A percentile compares a stretch with the other conserved stretches of the same genome.
phyloP scores from a whole-genome alignment of 1,284 basidiomycete genomes.

The Earliella scabrosa region DNA sequence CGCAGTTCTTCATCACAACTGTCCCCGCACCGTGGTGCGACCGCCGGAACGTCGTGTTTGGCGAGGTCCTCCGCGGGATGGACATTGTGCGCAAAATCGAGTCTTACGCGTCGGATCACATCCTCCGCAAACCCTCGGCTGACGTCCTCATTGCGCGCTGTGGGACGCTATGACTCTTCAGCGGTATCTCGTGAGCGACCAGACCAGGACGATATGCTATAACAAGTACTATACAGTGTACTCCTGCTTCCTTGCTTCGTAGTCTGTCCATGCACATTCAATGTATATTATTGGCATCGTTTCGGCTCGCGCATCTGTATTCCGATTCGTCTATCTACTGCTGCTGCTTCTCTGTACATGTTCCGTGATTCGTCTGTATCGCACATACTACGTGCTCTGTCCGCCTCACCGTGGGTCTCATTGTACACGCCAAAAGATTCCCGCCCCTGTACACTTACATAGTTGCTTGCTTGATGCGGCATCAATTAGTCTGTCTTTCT shows the following conservation, averaged over 20 bases:
- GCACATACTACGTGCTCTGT: no score
- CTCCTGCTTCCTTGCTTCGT: not conserved
- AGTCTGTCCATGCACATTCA: not conserved
- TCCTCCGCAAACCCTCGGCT: constrained; percentile 40
- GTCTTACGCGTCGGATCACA: constrained; percentile 37
- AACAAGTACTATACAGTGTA: not conserved
- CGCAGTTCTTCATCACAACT: constrained; percentile 76
- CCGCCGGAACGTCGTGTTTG: constrained; percentile 57
- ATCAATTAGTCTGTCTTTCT: no score
- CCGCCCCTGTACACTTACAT: no score
- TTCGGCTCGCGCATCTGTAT: not conserved
- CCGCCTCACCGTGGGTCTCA: no score
- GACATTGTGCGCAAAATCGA: constrained; percentile 48
- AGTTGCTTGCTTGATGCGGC: no score
- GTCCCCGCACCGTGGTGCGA: constrained; percentile 63
- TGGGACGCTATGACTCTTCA: constrained; percentile 16
- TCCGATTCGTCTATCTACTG: not conserved
- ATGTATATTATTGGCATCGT: not conserved
- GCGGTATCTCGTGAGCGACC: no score
- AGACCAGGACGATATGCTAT: not conserved
- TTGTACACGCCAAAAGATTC: no score
- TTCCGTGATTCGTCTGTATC: no score
- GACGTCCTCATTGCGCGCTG: constrained; percentile 37
- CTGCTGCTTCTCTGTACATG: no score
- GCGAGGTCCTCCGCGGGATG: constrained; percentile 44